These are phyloP conservation scores for Tuber melanosporum DNA, from an alignment of 495 filamentous ascomycete genomes.

Conservation along the genomic window DNA sequence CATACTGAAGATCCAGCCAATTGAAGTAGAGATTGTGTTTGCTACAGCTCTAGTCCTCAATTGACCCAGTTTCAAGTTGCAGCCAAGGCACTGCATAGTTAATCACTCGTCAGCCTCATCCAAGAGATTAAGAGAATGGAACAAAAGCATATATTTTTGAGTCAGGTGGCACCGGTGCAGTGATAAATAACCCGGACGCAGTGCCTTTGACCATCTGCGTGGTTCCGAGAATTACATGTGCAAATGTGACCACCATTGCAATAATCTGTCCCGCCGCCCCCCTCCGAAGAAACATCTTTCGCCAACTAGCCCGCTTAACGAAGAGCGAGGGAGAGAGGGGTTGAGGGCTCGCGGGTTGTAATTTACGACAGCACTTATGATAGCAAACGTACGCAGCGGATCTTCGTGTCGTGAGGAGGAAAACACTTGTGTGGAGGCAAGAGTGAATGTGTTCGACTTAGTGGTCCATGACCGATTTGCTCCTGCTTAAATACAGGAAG, in stretches of 20 bases:
- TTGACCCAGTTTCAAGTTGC: constrained; percentile 42
- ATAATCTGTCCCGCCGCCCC: constrained; percentile 60
- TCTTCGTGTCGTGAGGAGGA: too few relatives aligned
- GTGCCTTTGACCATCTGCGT: constrained; percentile 9
- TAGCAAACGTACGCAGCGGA: too few relatives aligned
- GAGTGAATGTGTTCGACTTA: too few relatives aligned
- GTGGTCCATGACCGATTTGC: too few relatives aligned
- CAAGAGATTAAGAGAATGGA: constrained; percentile 50
- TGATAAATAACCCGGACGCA: constrained; percentile 37
- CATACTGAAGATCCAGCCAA: constrained; percentile 20
- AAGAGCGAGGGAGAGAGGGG: constrained; percentile 68
- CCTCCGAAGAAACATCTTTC: constrained; percentile 61
- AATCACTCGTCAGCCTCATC: constrained; percentile 32
- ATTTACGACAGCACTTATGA: constrained; percentile 55
- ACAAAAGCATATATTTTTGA: constrained; percentile 54
- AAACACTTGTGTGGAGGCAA: too few relatives aligned
- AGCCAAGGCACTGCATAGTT: constrained; percentile 43
- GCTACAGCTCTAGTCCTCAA: constrained; percentile 56
- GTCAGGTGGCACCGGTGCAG: constrained; percentile 15
- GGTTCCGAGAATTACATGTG: constrained; percentile 54
- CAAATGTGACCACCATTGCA: constrained; percentile 66
- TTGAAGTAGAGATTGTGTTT: constrained; percentile 43
- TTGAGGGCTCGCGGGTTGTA: constrained; percentile 55
- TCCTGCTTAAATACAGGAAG: too few relatives aligned
- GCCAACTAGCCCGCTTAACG: constrained; percentile 62